Conservation (phyloP, 306 rosid species). For the Albizia julibrissin region DNA sequence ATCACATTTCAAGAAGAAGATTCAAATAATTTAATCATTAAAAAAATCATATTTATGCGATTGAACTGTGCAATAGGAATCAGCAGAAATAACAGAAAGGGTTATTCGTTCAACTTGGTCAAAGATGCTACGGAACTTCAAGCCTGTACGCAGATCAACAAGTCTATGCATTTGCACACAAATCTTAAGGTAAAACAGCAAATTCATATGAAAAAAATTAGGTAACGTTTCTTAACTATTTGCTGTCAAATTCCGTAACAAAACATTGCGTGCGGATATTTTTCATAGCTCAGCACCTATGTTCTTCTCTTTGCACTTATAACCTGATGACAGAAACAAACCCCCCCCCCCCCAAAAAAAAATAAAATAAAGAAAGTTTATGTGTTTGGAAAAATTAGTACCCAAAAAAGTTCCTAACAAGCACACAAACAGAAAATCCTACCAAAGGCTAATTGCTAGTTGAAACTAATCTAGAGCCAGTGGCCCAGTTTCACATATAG, state of each 20-base stretch:
- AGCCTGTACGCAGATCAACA: not conserved
- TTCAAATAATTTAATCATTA: not conserved
- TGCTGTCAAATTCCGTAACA: not conserved
- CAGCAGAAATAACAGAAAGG: not conserved
- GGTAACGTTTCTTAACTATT: not conserved
- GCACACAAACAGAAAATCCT: not conserved
- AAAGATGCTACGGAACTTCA: not conserved
- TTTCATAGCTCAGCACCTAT: not conserved
- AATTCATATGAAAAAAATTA: not conserved
- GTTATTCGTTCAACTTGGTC: not conserved
- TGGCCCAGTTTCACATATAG: not conserved
- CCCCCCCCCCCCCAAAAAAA: no score
- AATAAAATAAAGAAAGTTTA: not conserved
- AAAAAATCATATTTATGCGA: not conserved
- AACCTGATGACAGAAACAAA: no score
- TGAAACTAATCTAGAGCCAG: not conserved
- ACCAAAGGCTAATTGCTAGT: not conserved
- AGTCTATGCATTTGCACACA: not conserved
- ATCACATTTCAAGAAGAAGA: not conserved
- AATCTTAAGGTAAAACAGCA: not conserved
- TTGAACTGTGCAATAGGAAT: not conserved
- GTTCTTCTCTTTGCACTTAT: not conserved
- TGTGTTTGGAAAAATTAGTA: not conserved
- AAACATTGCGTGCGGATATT: not conserved
- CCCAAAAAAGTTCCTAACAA: not conserved